Base-by-base conservation (phyloP, 257 asterid species). In the Rauvolfia tetraphylla region DNA sequence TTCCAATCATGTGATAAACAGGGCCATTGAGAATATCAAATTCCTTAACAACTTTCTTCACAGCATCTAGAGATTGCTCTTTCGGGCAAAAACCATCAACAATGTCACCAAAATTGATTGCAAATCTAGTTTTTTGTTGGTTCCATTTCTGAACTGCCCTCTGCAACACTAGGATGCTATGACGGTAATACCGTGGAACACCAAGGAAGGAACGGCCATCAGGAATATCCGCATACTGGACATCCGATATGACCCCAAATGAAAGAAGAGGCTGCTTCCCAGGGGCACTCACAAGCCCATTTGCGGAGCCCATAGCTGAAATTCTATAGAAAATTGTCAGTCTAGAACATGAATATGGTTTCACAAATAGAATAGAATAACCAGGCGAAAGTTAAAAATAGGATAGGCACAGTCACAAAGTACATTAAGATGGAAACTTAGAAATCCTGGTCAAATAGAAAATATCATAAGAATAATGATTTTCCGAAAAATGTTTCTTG, bases 221-320 rank as follows among this genome's bases (percentile, higher is more conserved):
- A 1, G 97, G 93, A 83, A 95, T 95, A 71, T 95, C 97, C 22
- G 99, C 98, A 66, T 89, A 95, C 67, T 95, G 99, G 78, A 95
- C 96, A 81, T 95, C 98, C 11, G 99, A 81, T 77, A 95, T 95
- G 58, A 95, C 92, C 7, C 99, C 99, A n/a, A 93, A 93, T 70
- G 99, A 93, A 71, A 91, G 78, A 70, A 93, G 92, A 54, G 98
- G 99, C 67, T 86, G 83, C 81, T 84, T 86, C 79, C 84, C 86
- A 48, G 70, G 82, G 63, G 80, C 79, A 62, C 57, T 70, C 27
- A 82, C 74, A 49, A 85, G 70, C 34, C 90, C 90, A 68, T 90
- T 85, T 79, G 81, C 81, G 79, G 83, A 83, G 29, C 88, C 92
- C 97, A 95, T 89, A 65, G 76, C 78, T 80, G 73, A 80, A 44